Evolutionary conservation across 106 monocot species (phyloP), one percentile per base, ranked within the genome.

Genomic region (Dendrobium officinale): DNA sequence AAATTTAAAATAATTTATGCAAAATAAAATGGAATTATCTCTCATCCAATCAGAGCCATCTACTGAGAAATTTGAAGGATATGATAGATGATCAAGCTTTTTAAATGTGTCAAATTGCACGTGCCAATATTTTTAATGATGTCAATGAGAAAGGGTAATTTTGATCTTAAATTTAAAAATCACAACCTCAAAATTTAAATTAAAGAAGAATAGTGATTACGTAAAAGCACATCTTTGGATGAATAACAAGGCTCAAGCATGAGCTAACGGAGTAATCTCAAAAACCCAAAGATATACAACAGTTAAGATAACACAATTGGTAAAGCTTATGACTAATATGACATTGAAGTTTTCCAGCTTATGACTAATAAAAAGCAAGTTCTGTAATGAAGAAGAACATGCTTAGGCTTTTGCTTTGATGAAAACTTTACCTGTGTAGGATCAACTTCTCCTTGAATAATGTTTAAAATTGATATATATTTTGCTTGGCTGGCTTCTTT

Each of bases 401-500:
- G 27, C 7, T 29, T 59, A 17, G 4, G 29, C 41, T 68, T 2
- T 51, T 51, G 6, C 6, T 51, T 15, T 42, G 37, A n/a, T 4
- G 61, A 40, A 73, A 70, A 74, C 18, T 33, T 68, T 86, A 98
- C 97, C 98, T 98, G 98, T 61, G 98, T 99, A 59, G 98, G 98
- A 48, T 99, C 98, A 22, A 99, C 98, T 84, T 99, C 99, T 79
- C 95, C 99, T 81, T 99, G 99, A 80, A 99, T 99, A 48, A 99
- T 99, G 68, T 99, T 99, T 67, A 99, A 87, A 73, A 99, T 91
- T 20, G 99, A 95, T 79, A 99, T 95, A 77, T 99, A 99, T 87
- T 99, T 99, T 42, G 95, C 99, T 82, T 99, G 95, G 73, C 93
- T 95, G 40, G 99, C 99, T 85, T 99, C 99, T 84, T 99, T 99